phyloP scores from a whole-genome alignment of 495 filamentous ascomycete genomes.

The Penicillium subrubescens region DNA sequence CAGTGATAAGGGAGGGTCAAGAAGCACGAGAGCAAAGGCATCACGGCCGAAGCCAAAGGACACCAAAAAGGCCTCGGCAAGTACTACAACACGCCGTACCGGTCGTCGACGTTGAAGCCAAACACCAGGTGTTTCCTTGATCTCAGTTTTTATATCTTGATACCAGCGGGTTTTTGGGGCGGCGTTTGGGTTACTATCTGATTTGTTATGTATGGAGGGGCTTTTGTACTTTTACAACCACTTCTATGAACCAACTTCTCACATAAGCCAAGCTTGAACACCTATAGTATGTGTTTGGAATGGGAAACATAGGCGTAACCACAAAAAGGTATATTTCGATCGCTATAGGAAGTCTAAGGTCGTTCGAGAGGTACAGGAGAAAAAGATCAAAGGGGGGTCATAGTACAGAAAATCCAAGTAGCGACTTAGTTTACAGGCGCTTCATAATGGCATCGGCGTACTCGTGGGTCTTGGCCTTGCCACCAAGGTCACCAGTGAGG shows the following conservation, averaged over 20 bases:
- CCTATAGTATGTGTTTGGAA: background rate
- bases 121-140: background rate
- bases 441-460: conserved; percentile 90
- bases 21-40: conserved; percentile 44
- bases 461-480: conserved; percentile 88
- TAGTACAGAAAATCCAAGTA: conserved; percentile 40
- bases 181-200: conserved; percentile 13
- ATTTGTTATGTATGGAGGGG: background rate
- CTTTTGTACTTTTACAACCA: background rate
- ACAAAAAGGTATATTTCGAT: conserved; percentile 45
- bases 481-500: conserved; percentile 92
- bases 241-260: background rate
- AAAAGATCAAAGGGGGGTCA: conserved; percentile 35
- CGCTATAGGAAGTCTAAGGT: conserved; percentile 48
- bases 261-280: background rate
- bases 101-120: conserved; percentile 37
- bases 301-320: conserved; percentile 24
- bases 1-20: conserved; percentile 38
- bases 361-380: conserved; percentile 44
- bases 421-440: conserved; percentile 61
- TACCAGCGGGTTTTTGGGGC: conserved; percentile 25
- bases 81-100: conserved; percentile 37
- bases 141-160: conserved; percentile 19
- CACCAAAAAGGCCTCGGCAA: conserved; percentile 30
- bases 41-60: conserved; percentile 44